phyloP scores from a whole-genome alignment of 331 rosid species.

The Erythrophleum ivorense region DNA sequence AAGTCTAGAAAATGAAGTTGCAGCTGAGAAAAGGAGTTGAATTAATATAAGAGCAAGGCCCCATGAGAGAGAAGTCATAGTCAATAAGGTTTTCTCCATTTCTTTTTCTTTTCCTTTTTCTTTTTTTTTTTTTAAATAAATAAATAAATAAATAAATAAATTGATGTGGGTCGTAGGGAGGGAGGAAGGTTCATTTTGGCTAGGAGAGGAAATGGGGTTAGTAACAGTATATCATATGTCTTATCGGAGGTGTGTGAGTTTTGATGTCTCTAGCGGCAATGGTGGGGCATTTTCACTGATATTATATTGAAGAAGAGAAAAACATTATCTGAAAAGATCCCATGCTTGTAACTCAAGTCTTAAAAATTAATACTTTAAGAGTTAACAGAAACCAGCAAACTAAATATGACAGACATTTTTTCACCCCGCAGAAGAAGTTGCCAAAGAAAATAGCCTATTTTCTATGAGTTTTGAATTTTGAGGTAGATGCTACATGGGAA shows the following conservation, averaged over 20 bases:
- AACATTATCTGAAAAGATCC: constrained; percentile 33
- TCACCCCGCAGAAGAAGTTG: constrained; percentile 5
- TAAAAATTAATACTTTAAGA: constrained; percentile 13
- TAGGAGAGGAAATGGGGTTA: constrained; percentile 44
- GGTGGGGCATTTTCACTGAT: constrained; percentile 49
- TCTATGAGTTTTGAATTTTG: no score
- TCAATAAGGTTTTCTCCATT: constrained; percentile 36
- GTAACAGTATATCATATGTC: constrained; percentile 47
- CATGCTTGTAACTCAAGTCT: constrained; percentile 44
- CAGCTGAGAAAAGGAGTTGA: constrained; percentile 60
- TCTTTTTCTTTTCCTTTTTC: constrained; percentile 22
- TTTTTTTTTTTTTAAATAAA: background rate
- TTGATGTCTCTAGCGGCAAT: constrained; percentile 49
- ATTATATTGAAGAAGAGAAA: constrained; percentile 23
- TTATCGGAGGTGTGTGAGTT: constrained; percentile 41
- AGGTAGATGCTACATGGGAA: no score
- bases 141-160: no score
- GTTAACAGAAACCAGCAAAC: constrained; percentile 34
- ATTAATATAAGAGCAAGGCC: constrained; percentile 54
- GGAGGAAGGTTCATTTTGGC: constrained; percentile 44
- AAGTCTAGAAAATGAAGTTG: constrained; percentile 57
- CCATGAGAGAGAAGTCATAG: constrained; percentile 52
- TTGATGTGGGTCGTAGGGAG: constrained; percentile 2
- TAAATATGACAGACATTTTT: background rate
- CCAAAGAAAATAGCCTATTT: background rate